phyloP scores from a whole-genome alignment of 2,329 filamentous ascomycete species.

The Canariomyces notabilis region DNA sequence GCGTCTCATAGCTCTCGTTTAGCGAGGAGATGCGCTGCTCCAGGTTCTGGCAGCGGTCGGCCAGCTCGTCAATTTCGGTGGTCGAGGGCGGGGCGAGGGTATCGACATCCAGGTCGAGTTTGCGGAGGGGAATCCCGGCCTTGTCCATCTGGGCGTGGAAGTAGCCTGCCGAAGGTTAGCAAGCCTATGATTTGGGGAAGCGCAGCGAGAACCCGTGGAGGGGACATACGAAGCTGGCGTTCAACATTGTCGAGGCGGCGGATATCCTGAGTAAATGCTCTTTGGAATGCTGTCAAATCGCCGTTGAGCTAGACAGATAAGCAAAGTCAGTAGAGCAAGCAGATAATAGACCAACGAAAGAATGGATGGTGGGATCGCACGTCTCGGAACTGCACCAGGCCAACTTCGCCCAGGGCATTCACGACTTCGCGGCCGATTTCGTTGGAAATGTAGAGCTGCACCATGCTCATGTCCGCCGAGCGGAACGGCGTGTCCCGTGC shows the following conservation, averaged over 20 bases:
- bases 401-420: constrained; percentile 91
- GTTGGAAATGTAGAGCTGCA: constrained; percentile 98
- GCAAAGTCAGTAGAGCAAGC: constrained; percentile 22
- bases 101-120: constrained; percentile 85
- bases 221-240: constrained; percentile 79
- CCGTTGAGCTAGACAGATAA: constrained; percentile 68
- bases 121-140: constrained; percentile 75
- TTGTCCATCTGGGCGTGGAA: constrained; percentile 97
- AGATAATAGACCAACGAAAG: no score
- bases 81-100: constrained; percentile 82
- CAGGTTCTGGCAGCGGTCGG: constrained; percentile 85
- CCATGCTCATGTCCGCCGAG: constrained; percentile 99
- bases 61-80: constrained; percentile 91
- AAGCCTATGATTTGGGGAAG: neutral
- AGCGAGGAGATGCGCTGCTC: constrained; percentile 87
- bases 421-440: constrained; percentile 98
- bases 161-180: constrained; percentile 58
- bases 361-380: constrained; percentile 48
- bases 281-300: constrained; percentile 88
- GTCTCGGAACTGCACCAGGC: constrained; percentile 94
- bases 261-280: constrained; percentile 97
- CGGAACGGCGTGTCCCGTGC: constrained; percentile 93
- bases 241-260: constrained; percentile 96
- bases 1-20: constrained; percentile 96
- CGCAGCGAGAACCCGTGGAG: constrained; percentile 2